phyloP scores from a whole-genome alignment of 2,329 filamentous ascomycete species.

The Lasiodiplodia sp. region DNA sequence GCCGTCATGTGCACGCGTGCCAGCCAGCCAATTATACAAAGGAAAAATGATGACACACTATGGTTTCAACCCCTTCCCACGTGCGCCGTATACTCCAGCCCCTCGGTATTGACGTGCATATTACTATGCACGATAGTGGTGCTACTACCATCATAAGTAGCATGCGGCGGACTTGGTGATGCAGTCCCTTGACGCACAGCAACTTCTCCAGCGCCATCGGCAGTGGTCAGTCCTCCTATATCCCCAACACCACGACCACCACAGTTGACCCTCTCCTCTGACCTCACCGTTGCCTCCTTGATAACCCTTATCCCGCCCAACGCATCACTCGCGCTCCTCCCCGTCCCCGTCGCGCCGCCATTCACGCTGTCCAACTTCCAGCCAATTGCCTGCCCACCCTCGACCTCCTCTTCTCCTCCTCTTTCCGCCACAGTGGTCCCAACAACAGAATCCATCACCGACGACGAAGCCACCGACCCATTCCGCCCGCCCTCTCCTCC shows the following conservation, averaged over 20 bases:
- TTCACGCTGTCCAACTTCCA: neutral
- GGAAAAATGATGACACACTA: neutral
- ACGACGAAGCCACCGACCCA: neutral
- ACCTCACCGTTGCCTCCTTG: constrained; percentile 1
- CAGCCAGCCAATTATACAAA: neutral
- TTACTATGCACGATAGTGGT: neutral
- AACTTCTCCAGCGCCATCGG: neutral
- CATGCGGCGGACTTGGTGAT: constrained; percentile 5
- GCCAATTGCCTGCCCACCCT: neutral
- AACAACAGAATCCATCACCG: neutral
- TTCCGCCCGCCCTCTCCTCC: neutral
- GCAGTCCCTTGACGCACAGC: neutral
- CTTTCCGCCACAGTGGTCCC: neutral
- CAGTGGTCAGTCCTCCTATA: neutral
- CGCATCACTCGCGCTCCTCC: neutral
- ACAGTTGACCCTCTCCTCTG: constrained; percentile 13
- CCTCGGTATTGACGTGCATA: neutral
- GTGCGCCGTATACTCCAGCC: constrained; percentile 20
- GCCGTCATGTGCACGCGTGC: neutral
- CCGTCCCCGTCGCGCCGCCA: neutral
- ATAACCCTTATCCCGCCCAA: constrained; percentile 18
- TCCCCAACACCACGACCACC: neutral
- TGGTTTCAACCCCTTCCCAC: neutral
- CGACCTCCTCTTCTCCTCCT: neutral
- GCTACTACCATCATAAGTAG: neutral